Conservation (phyloP, 2,329 filamentous ascomycete species). For the Fusarium nisikadoi region DNA sequence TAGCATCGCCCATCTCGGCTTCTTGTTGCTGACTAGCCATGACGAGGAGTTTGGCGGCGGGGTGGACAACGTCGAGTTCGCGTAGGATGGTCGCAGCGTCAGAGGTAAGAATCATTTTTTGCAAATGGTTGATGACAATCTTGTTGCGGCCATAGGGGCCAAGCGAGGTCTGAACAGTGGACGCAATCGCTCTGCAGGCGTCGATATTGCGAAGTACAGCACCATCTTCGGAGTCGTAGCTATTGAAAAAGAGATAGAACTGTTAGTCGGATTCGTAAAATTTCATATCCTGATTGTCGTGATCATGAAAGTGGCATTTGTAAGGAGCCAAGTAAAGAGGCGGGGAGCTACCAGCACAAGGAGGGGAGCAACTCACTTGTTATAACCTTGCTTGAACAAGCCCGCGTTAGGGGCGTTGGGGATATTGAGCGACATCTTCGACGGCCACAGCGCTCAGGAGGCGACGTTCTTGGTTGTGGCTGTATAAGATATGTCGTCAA, state of each 20-base stretch:
- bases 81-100: slow-evolving; percentile 97
- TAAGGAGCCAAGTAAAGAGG: slow-evolving; percentile 36
- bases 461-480: slow-evolving; percentile 32
- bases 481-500: slow-evolving; percentile 26
- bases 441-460: slow-evolving; percentile 32
- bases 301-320: slow-evolving; percentile 8
- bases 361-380: slow-evolving; percentile 73
- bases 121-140: slow-evolving; percentile 99
- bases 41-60: slow-evolving; percentile 94
- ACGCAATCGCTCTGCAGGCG: slow-evolving; percentile 93
- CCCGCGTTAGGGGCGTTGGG: slow-evolving; percentile 92
- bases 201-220: slow-evolving; percentile 99
- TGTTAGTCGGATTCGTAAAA: neutral
- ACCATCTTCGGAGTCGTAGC: slow-evolving; percentile 99
- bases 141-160: slow-evolving; percentile 99
- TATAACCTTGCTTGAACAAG: slow-evolving; percentile 96
- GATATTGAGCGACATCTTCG: slow-evolving; percentile 91
- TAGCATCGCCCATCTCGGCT: slow-evolving; percentile 98
- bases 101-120: slow-evolving; percentile 99
- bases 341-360: slow-evolving; percentile 42
- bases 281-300: neutral
- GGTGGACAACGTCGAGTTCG: slow-evolving; percentile 98
- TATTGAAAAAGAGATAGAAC: slow-evolving; percentile 51
- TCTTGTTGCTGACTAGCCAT: slow-evolving; percentile 99
- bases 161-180: slow-evolving; percentile 95